Evolutionary conservation across 306 rosid species (phyloP), one percentile per base, ranked within the genome.

Genomic region (Malus orientalis): DNA sequence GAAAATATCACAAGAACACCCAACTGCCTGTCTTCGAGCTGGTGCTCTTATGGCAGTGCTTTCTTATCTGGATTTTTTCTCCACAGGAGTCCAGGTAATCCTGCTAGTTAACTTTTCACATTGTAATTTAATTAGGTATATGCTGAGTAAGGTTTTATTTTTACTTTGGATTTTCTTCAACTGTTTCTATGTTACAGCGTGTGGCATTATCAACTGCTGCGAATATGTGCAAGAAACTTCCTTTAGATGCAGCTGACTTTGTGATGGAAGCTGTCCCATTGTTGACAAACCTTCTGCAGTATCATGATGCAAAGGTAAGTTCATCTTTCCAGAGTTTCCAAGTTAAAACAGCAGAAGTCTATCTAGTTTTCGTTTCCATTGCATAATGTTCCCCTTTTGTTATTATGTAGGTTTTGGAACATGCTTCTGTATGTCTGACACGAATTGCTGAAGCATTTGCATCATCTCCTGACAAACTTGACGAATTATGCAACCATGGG

Each of bases 41-140:
- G 99, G 99, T 85, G 99, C 99, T 79, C 99, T 96, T 71, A 96
- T 96, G 99, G 99, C 99, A 4, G 99, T 96, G 80, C 99, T 96
- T 70, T 96, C 99, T 11, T 96, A 92, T 80, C 73, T 96, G 79
- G 98, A 96, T 67, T 96, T 96, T 86, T 96, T 96, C 81, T 91
- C 99, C 15, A 96, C 99, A 0, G 99, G 99, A 73, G 99, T 96
- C 81, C 99, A 96, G 96, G 99, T 91, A 85, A 80, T 55, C 73
- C 29, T 49, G 29, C 58, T 42, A 32, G 38, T 67, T 49, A 75
- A 76, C 59, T 45, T 32, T 60, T 32, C 42, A 51, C 22, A 62
- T 30, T 57, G 19, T 74, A 59, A 62, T 58, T 11, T 76, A 67
- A 82, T 23, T 61, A 23, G 27, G 58, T 33, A 19, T 72, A 19